Conservation (phyloP, 2,329 filamentous ascomycete species). For the Aspergillus persii region DNA sequence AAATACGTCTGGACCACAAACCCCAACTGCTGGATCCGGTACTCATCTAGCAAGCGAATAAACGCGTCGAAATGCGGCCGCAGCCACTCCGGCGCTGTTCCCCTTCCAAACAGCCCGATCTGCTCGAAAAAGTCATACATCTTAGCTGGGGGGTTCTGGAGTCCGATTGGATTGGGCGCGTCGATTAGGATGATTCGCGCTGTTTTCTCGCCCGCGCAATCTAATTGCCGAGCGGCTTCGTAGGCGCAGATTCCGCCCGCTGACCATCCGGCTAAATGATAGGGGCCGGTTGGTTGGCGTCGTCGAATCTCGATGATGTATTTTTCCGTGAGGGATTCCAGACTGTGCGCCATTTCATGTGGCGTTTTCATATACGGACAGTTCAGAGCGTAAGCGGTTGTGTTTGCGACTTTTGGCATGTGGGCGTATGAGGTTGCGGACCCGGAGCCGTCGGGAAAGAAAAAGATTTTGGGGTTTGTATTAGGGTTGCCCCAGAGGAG, state of each 20-base stretch:
- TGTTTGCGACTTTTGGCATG: constrained; percentile 40
- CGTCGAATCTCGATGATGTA: constrained; percentile 48
- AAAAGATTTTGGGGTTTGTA: constrained; percentile 43
- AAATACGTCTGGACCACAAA: constrained; percentile 42
- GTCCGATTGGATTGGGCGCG: constrained; percentile 63
- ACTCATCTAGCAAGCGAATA: constrained; percentile 49
- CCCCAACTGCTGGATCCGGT: constrained; percentile 36
- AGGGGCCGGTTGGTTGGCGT: constrained; percentile 55
- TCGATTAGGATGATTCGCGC: constrained; percentile 66
- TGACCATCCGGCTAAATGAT: constrained; percentile 71
- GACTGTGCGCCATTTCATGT: constrained; percentile 33
- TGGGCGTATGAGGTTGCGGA: constrained; percentile 47
- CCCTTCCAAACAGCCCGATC: constrained; percentile 48
- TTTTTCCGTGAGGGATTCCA: constrained; percentile 36
- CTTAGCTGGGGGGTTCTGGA: constrained; percentile 63
- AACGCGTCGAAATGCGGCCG: constrained; percentile 52
- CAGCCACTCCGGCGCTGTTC: constrained; percentile 48
- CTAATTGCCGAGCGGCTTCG: constrained; percentile 61
- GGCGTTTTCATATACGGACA: constrained; percentile 46
- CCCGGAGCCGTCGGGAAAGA: constrained; percentile 48
- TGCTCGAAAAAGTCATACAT: constrained; percentile 51
- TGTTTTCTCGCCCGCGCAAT: constrained; percentile 52
- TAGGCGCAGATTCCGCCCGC: constrained; percentile 72
- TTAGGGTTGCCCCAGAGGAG: constrained; percentile 44
- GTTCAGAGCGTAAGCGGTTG: constrained; percentile 45